Evolutionary conservation across 805 yeast species (phyloP).

Genomic region (Kockiozyma suomiensis): DNA sequence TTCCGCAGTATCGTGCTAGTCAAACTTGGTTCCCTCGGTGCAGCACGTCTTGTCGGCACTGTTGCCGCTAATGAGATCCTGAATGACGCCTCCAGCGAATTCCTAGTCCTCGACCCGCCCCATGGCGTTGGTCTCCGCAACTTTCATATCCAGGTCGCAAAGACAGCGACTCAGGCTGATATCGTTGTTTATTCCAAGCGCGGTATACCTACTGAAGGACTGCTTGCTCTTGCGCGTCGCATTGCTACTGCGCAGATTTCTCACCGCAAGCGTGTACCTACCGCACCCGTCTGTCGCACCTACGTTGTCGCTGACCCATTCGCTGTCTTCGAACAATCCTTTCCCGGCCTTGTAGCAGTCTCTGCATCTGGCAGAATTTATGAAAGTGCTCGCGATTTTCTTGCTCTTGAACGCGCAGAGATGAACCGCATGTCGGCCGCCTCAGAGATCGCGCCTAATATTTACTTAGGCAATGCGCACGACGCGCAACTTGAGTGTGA

Average conservation of each 20-base stretch:
- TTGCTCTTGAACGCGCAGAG: conserved; percentile 77
- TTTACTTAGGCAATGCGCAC: conserved; percentile 84
- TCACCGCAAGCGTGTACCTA: conserved; percentile 24
- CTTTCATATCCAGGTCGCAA: conserved; percentile 84
- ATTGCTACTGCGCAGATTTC: conserved; percentile 30
- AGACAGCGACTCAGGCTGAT: conserved; percentile 72
- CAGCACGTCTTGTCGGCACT: conserved; percentile 31
- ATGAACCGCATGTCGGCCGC: conserved; percentile 83
- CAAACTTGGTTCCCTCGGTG: conserved; percentile 18
- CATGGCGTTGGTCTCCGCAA: conserved; percentile 77
- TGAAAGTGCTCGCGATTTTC: conserved; percentile 53
- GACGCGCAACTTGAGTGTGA: conserved; percentile 49
- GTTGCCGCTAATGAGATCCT: conserved; percentile 33
- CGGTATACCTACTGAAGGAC: conserved; percentile 28
- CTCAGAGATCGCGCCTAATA: conserved; percentile 54
- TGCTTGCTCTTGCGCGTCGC: conserved; percentile 30
- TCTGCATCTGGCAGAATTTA: conserved; percentile 23
- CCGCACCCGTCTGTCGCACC: conserved; percentile 25
- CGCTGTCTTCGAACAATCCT: conserved; percentile 30
- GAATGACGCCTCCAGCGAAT: conserved; percentile 36
- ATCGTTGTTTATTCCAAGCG: conserved; percentile 66
- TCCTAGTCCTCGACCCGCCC: conserved; percentile 65
- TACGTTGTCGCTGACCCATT: conserved; percentile 35
- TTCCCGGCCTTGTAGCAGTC: conserved; percentile 33
- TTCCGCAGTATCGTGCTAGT: conserved; percentile 28